These are phyloP conservation scores for Cladosporium cucumerinum DNA, from an alignment of 2,329 filamentous ascomycete genomes.

Conservation along the genomic window DNA sequence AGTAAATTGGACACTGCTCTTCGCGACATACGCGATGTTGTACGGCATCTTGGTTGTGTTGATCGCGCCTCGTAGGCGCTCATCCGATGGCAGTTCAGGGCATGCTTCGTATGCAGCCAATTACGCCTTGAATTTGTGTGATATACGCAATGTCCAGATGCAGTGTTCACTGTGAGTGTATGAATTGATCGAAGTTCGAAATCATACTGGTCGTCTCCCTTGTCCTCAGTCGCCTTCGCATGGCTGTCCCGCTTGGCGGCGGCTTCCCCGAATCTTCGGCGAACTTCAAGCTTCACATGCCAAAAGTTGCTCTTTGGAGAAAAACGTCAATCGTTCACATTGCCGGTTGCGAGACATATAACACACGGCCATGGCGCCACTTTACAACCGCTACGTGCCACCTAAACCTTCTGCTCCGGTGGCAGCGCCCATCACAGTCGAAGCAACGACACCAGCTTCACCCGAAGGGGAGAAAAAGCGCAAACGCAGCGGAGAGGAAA, in stretches of 20 bases:
- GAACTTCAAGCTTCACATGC: constrained; percentile 10
- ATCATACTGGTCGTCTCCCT: not conserved
- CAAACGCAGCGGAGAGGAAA: constrained; percentile 32
- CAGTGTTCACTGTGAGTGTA: not conserved
- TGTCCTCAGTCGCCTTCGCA: not conserved
- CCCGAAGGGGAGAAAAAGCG: constrained; percentile 27
- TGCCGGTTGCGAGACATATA: constrained; percentile 14
- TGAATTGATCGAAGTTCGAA: not conserved
- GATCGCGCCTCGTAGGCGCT: constrained; percentile 21
- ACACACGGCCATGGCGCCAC: constrained; percentile 37
- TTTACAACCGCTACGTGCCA: constrained; percentile 48
- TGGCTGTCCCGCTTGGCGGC: constrained; percentile 10
- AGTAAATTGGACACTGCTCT: not conserved
- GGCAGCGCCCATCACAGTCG: not conserved
- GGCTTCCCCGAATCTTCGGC: constrained; percentile 4
- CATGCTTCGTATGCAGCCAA: not conserved
- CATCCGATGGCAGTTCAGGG: constrained; percentile 15
- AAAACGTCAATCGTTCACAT: constrained; percentile 5
- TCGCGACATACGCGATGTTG: constrained; percentile 60
- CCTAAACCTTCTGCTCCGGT: constrained; percentile 28
- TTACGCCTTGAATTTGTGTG: not conserved
- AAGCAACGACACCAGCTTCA: not conserved
- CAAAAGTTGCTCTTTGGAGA: constrained; percentile 6
- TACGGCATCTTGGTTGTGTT: constrained; percentile 54
- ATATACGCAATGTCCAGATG: not conserved